Conservation (phyloP, 2,329 filamentous ascomycete genomes). For the Alternaria angustiovoidea region DNA sequence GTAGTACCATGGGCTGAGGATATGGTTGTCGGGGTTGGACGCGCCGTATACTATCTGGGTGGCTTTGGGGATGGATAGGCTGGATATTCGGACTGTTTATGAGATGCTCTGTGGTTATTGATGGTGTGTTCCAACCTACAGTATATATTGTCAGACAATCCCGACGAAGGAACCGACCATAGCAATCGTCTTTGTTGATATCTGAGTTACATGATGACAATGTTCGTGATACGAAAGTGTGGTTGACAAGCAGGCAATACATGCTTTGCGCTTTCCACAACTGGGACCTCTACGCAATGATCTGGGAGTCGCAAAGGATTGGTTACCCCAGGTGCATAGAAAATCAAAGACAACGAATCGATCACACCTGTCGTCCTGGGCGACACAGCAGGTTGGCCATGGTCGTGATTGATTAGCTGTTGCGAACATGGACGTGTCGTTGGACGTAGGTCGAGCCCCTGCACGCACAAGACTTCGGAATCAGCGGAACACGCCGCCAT, state of each 20-base stretch:
- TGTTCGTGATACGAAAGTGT: too few relatives aligned
- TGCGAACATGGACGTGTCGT: background rate
- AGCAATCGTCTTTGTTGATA: background rate
- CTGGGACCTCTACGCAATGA: too few relatives aligned
- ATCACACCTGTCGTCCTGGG: background rate
- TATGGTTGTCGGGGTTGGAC: background rate
- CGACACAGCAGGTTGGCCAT: background rate
- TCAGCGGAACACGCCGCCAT: constrained; percentile 9
- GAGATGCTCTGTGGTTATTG: background rate
- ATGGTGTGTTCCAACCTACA: background rate
- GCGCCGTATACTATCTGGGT: background rate
- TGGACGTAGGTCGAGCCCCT: background rate
- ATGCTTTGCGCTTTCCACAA: background rate
- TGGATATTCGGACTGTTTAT: background rate
- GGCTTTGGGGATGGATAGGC: background rate
- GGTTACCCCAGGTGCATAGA: too few relatives aligned
- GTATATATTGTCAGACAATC: background rate
- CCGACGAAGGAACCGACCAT: background rate
- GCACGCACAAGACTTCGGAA: constrained; percentile 4
- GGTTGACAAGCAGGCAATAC: background rate
- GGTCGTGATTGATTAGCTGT: background rate
- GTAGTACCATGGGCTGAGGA: background rate
- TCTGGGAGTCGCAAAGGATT: too few relatives aligned
- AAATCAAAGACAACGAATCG: background rate
- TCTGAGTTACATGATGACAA: background rate